Evolutionary conservation across 1,284 basidiomycete genomes (phyloP).

Genomic region (Ganoderma lingzhi): DNA sequence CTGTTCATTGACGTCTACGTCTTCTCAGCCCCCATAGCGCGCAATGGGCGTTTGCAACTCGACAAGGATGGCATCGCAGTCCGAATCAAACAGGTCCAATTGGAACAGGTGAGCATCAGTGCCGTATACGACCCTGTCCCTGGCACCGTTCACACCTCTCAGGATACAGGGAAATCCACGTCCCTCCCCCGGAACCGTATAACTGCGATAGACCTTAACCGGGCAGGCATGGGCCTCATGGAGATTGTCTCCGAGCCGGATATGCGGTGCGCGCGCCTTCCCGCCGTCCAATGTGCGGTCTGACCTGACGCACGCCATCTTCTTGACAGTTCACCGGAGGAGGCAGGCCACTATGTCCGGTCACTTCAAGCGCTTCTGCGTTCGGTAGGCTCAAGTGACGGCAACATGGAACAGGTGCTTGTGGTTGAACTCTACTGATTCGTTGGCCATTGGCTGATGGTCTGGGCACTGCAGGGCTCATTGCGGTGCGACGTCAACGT

Average conservation of each 20-base stretch:
- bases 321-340: slow-evolving; percentile 78
- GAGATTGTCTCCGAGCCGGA: slow-evolving; percentile 98
- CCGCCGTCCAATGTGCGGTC: slow-evolving; percentile 11
- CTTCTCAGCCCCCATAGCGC: slow-evolving; percentile 79
- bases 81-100: slow-evolving; percentile 92
- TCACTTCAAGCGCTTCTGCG: slow-evolving; percentile 86
- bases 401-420: slow-evolving; percentile 94
- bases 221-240: slow-evolving; percentile 91
- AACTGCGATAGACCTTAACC: slow-evolving; percentile 88
- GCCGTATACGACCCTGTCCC: neutral
- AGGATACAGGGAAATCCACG: slow-evolving; percentile 96
- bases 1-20: neutral
- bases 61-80: slow-evolving; percentile 58
- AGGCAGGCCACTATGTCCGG: slow-evolving; percentile 91
- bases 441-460: neutral
- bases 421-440: neutral
- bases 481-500: slow-evolving; percentile 97
- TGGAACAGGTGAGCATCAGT: slow-evolving; percentile 82
- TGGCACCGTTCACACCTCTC: slow-evolving; percentile 18
- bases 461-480: slow-evolving; percentile 70
- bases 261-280: slow-evolving; percentile 64
- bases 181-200: slow-evolving; percentile 63
- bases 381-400: slow-evolving; percentile 89
- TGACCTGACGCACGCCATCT: neutral
- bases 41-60: slow-evolving; percentile 69